Conservation (phyloP, 1,284 basidiomycete genomes). For the Paramarasmius palmivorus region DNA sequence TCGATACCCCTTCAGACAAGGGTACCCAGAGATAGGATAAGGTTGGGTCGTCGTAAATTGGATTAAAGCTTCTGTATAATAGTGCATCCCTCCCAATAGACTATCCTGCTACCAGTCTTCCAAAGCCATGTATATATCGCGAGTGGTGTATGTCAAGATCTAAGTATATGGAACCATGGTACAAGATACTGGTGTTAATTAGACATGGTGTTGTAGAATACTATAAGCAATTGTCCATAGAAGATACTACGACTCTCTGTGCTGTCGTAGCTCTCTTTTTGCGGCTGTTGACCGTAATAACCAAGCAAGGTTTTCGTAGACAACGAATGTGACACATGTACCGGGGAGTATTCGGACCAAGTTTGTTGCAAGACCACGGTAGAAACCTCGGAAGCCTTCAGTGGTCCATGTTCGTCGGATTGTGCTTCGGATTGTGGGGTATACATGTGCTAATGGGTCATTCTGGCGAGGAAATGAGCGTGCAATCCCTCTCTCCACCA, state of each 20-base stretch:
- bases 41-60: conserved; percentile 27
- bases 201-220: too few species aligned
- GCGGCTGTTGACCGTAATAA: conserved; percentile 65
- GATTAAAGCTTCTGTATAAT: conserved; percentile 15
- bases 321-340: conserved; percentile 97
- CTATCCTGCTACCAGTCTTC: too few species aligned
- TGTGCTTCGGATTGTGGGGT: conserved; percentile 82
- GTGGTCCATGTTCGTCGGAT: conserved; percentile 79
- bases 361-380: conserved; percentile 95
- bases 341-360: conserved; percentile 95
- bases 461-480: conserved; percentile 41
- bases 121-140: too few species aligned
- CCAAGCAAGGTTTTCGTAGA: conserved; percentile 96
- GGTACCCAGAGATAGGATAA: conserved; percentile 17
- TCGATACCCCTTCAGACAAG: conserved; percentile 11
- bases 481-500: background rate
- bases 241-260: too few species aligned
- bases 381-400: conserved; percentile 88
- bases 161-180: too few species aligned
- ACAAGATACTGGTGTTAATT: too few species aligned
- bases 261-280: conserved; percentile 29
- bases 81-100: too few species aligned
- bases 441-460: conserved; percentile 60
- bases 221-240: too few species aligned
- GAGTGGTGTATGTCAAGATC: too few species aligned